Conservation (phyloP, 148 eudicot genomes). For the Heliosperma pusillum region DNA sequence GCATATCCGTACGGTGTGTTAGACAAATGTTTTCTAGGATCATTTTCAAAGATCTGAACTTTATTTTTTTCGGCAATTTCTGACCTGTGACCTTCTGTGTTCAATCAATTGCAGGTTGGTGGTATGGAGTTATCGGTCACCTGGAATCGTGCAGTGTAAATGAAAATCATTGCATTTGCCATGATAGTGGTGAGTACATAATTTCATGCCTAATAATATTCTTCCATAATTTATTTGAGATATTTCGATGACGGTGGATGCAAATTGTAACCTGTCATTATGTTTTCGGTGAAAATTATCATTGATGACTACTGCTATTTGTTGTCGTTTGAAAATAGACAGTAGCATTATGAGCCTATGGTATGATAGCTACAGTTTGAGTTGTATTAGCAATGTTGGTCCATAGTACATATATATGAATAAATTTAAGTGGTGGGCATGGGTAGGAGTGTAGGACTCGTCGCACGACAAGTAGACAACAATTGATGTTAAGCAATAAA, state of each 20-base stretch:
- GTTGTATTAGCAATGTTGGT: not conserved
- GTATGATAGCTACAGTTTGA: not conserved
- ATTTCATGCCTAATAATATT: not conserved
- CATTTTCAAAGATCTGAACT: not conserved
- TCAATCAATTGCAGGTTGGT: conserved; percentile 64
- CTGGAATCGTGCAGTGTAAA: conserved; percentile 52
- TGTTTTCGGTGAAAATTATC: not conserved
- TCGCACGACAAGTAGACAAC: not conserved
- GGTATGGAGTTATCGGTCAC: conserved; percentile 96
- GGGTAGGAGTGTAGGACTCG: too few species aligned
- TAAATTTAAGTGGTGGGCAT: not conserved
- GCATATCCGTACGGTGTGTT: conserved; percentile 68
- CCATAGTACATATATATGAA: not conserved
- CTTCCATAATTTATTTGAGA: not conserved
- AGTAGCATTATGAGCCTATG: not conserved
- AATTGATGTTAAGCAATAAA: not conserved
- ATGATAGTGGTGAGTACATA: conserved; percentile 49
- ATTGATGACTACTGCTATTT: not conserved
- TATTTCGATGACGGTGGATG: not conserved
- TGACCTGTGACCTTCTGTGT: not conserved
- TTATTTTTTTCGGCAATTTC: conserved; percentile 7
- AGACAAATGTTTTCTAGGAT: not conserved
- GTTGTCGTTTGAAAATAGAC: conserved; percentile 1
- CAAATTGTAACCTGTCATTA: not conserved
- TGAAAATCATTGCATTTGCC: conserved; percentile 54